phyloP scores from a whole-genome alignment of 2,329 filamentous ascomycete genomes.

The Xylariales sp. region DNA sequence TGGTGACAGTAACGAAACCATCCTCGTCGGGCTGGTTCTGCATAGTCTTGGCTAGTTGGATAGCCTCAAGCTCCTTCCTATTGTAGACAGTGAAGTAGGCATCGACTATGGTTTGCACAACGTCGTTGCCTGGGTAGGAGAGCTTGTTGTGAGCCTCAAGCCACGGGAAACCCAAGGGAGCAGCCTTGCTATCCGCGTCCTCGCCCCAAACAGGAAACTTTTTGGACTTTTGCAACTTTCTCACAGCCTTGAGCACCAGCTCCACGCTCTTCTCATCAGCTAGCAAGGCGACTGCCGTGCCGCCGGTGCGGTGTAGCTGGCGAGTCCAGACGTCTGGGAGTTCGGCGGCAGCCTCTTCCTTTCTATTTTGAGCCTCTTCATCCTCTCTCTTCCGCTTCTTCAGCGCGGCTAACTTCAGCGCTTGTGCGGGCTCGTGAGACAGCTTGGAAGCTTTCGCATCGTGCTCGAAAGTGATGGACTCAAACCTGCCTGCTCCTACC shows the following conservation, averaged over 20 bases:
- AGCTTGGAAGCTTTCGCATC: conserved; percentile 37
- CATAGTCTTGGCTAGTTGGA: conserved; percentile 56
- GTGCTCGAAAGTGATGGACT: conserved; percentile 71
- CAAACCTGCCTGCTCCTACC: conserved; percentile 73
- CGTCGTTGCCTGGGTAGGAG: conserved; percentile 62
- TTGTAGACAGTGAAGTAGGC: conserved; percentile 83
- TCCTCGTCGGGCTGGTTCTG: conserved; percentile 87
- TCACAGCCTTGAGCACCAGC: conserved; percentile 69
- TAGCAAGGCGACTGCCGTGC: conserved; percentile 76
- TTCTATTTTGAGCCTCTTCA: conserved; percentile 33
- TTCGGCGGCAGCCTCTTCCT: conserved; percentile 53
- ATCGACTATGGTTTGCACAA: conserved; percentile 72
- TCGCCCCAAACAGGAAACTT: conserved; percentile 66
- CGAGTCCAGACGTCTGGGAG: conserved; percentile 73
- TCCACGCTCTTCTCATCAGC: conserved; percentile 79
- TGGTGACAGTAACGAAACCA: conserved; percentile 88
- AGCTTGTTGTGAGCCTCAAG: conserved; percentile 65
- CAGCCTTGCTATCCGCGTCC: conserved; percentile 51
- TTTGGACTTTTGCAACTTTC: conserved; percentile 55
- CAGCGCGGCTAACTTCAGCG: conserved; percentile 31
- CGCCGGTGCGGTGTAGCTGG: conserved; percentile 66
- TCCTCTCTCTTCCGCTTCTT: conserved; percentile 48
- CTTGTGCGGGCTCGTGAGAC: conserved; percentile 40
- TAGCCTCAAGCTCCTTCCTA: conserved; percentile 62
- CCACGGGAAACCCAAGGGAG: conserved; percentile 53